Evolutionary conservation across 768 basidiomycete genomes (phyloP), one percentile per base, ranked within the genome.

Genomic region (Lactifluus subvellereus): DNA sequence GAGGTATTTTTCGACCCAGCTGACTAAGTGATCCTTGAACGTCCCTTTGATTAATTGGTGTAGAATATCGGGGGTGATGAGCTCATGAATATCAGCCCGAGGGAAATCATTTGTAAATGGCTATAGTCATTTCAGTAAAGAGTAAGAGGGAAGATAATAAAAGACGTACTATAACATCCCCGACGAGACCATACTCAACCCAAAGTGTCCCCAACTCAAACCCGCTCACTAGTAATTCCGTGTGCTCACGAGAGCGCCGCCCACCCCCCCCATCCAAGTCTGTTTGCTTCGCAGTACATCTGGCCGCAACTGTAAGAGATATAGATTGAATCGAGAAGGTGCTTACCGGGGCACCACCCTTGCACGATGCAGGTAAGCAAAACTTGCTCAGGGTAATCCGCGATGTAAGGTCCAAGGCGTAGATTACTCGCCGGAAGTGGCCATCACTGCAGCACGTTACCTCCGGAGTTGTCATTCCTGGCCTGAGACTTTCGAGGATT

Each of bases 401-500:
- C 32, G 1, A 51, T 51, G 16, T 51, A 51, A 2, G 30, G 27
- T 22, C 27, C 30, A 8, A 51, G 14, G 16, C 50, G 18, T 51
- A 51, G 50, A 51, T n/a, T 8, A 51, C 7, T 3, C 32, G 16
- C 16, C 7, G 16, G 7, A 32, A 51, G 16, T 51, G 50, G 30
- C 30, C 16, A 7, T 51, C 30, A 18, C 6, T 1, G 45, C 71
- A 69, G 9, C 47, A 59, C 6, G 57, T 32, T 10, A 71, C 48
- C 7, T 66, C 62, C 0, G 66, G 68, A 2, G 27, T 57, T 14
- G 57, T 58, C 70, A 70, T 69, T 4, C 30, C 61, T 2, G 68
- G 57, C 3, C 47, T 43, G 2, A 71, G 54, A 7, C 66, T 56
- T 7, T 43, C 20, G 7, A 68, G 38, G 30, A 71, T 68, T 5